Base-by-base conservation (phyloP, 352 stramenopile species). In the Phytophthora europaea region DNA sequence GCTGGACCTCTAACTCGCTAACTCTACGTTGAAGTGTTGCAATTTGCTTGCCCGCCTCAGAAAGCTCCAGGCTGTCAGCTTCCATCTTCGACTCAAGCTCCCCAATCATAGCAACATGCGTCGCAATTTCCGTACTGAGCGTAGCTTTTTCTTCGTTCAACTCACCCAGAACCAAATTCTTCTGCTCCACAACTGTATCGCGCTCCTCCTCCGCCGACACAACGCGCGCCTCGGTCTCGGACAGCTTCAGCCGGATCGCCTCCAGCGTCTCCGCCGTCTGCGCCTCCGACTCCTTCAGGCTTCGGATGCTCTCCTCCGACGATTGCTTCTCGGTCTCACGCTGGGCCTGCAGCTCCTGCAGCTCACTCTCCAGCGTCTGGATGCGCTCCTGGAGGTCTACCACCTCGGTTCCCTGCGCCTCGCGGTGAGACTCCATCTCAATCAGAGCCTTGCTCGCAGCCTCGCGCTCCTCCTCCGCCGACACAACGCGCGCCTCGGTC, bases 11-110 rank as follows among this genome's bases (percentile, higher is more conserved):
- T n/a, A 75, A 59, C 3, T 58, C 48, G 18, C 6, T 50, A 9
- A 75, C 38, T 18, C 83, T 67, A 13, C 47, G 66, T 43, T 82
- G 60, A 13, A 77, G 70, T 0, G 12, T 22, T 18, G 59, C 58
- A 33, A 78, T 47, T 40, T 78, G 50, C 23, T 79, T 45, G 15
- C 50, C 16, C 6, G 67, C 54, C 16, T 58, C 20, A 7, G 48
- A 60, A 10, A 70, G 10, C 38, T 73, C 60, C 31, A n/a, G 34
- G 2, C 54, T 13, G 7, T 61, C 16, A 15, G 36, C 57, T 53
- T 75, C 34, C 9, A 82, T 22, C 23, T 65, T 47, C 1, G 22
- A 26, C 20, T 76, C 45, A 5, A 76, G 38, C 0, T 66, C 47
- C 7, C 7, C 3, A 12, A 61, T 61, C 13, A n/a, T 34, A 43